Evolutionary conservation across 306 rosid species (phyloP).

Genomic region (Casuarina glauca): DNA sequence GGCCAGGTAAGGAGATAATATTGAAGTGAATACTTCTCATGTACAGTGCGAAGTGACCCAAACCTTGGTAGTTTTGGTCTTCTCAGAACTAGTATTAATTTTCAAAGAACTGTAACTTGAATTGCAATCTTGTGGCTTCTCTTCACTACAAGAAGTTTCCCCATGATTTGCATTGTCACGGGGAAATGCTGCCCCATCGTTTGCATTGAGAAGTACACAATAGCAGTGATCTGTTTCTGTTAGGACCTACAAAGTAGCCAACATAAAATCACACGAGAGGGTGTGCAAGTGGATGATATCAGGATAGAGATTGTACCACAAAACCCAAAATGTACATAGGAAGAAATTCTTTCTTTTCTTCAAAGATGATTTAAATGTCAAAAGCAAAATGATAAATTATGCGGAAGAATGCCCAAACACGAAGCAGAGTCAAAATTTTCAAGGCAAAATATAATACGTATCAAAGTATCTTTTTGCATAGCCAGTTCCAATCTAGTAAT

Average conservation of each 20-base stretch:
- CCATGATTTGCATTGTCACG: conserved; percentile 76
- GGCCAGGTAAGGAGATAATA: conserved; percentile 5
- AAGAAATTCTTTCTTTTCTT: conserved; percentile 12
- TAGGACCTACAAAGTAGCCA: conserved; percentile 65
- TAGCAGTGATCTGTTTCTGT: conserved; percentile 92
- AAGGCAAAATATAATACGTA: neutral
- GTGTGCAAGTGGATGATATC: conserved; percentile 3
- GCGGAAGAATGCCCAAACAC: neutral
- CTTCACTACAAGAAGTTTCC: conserved; percentile 76
- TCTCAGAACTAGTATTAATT: conserved; percentile 36
- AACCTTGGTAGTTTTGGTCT: conserved; percentile 69
- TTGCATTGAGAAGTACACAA: conserved; percentile 96
- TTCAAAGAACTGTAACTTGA: conserved; percentile 38
- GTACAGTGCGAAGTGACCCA: conserved; percentile 29
- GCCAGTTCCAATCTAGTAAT: too few species aligned
- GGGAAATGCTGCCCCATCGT: conserved; percentile 97
- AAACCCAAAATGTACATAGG: conserved; percentile 12
- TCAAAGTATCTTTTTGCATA: neutral
- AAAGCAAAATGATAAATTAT: neutral
- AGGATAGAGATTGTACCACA: too few species aligned
- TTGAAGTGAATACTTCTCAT: conserved; percentile 5
- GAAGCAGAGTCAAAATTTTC: neutral
- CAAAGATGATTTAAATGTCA: conserved; percentile 12
- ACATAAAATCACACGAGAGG: conserved; percentile 17
- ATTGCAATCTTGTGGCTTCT: conserved; percentile 47